Conservation (phyloP, 2,329 filamentous ascomycete species). For the Fusarium illudens region DNA sequence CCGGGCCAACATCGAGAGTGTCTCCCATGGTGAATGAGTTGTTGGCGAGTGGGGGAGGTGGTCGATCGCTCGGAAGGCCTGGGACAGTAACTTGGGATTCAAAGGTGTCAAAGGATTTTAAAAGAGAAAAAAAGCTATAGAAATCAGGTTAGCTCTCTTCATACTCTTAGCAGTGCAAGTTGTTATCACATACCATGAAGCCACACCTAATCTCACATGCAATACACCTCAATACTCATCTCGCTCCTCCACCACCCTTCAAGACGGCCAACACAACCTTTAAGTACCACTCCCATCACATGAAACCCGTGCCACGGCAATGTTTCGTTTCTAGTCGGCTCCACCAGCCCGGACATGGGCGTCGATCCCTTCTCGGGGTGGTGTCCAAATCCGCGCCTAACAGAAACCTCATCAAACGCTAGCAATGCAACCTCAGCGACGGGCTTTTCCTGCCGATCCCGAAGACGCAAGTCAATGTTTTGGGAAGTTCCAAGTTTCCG, state of each 20-base stretch:
- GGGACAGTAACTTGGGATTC: too few relatives aligned
- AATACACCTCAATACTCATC: background rate
- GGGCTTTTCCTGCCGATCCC: slow-evolving; percentile 2
- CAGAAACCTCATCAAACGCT: background rate
- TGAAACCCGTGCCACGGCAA: background rate
- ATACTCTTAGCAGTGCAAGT: background rate
- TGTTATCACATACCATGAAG: background rate
- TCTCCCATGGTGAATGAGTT: slow-evolving; percentile 22
- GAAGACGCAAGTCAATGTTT: background rate
- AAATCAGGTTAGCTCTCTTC: background rate
- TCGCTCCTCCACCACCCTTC: background rate
- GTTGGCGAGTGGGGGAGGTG: background rate
- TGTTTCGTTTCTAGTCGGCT: background rate
- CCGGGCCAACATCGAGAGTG: slow-evolving; percentile 4
- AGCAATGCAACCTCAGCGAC: slow-evolving; percentile 8
- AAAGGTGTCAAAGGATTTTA: background rate
- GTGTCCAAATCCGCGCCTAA: background rate
- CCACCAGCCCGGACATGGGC: background rate
- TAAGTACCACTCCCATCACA: background rate
- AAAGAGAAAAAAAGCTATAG: background rate
- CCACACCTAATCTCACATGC: background rate
- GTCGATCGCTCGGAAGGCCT: background rate
- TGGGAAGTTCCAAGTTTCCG: background rate
- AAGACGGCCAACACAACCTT: background rate
- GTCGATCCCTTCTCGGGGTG: background rate